Evolutionary conservation across 1,284 basidiomycete species (phyloP).

Genomic region (Cerrena zonata): DNA sequence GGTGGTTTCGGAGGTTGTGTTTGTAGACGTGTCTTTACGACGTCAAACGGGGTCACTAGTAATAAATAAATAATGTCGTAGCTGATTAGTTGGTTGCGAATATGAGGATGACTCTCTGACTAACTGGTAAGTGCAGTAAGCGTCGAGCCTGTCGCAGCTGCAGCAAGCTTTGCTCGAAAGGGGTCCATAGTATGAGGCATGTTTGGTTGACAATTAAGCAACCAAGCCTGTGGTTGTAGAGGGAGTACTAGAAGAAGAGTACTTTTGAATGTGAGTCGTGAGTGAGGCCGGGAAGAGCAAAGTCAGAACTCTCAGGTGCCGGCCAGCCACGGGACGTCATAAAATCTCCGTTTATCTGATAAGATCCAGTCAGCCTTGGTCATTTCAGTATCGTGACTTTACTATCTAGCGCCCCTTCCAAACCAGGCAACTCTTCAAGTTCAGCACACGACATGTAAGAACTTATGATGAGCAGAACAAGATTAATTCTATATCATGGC

Average conservation of each 20-base stretch:
- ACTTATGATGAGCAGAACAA: no score
- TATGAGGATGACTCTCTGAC: no score
- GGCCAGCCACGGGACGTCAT: background rate
- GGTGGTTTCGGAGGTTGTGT: slow-evolving; percentile 62
- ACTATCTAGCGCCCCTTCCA: background rate
- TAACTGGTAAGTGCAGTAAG: slow-evolving; percentile 79
- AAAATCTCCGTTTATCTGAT: slow-evolving; percentile 9
- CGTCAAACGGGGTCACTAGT: slow-evolving; percentile 93
- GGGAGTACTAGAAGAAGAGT: background rate
- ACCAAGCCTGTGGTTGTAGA: background rate
- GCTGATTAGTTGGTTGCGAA: no score
- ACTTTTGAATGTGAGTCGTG: slow-evolving; percentile 1
- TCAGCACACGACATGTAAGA: background rate
- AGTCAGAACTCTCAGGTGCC: background rate
- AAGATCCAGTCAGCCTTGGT: background rate
- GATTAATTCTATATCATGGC: no score
- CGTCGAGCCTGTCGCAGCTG: slow-evolving; percentile 75
- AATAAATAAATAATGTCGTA: no score
- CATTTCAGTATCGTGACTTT: background rate
- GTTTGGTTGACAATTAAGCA: background rate
- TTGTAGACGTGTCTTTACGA: slow-evolving; percentile 88
- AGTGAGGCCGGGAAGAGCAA: slow-evolving; percentile 1
- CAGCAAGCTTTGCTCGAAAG: slow-evolving; percentile 73
- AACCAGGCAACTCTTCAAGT: background rate
- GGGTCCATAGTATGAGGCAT: slow-evolving; percentile 50